Evolutionary conservation across 2,329 filamentous ascomycete genomes (phyloP), one percentile per base, ranked within the genome.

Genomic region (Myriangium duriaei): DNA sequence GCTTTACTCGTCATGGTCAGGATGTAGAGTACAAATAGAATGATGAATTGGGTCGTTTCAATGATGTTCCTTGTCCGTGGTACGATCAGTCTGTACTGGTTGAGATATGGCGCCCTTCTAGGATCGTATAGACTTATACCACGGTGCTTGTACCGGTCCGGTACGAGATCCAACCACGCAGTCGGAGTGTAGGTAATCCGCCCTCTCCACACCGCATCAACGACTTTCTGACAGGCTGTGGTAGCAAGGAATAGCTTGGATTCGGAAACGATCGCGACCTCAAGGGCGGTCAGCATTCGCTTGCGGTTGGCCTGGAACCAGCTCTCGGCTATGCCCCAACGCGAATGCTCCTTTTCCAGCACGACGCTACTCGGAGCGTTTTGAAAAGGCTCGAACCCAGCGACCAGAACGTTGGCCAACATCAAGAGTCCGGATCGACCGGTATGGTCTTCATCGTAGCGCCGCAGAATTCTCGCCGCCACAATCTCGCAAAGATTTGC

Each of bases 321-420:
- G 30, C 53, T 44, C 40, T 51, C 54, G 26, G 63, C 58, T 3
- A 65, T 57, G 2, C 64, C 58, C 56, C 65, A 69, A 42, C 58
- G 57, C 31, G 53, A 56, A 12, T 55, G 52, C 12, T 69, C 64
- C 18, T 71, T 74, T 47, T 80, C 68, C 11, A 67, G 63, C 24
- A 73, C 67, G 29, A 87, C 69, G 39, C 80, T 70, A 1, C 68
- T 61, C 0, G 84, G 84, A 0, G 82, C 82, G 47, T 83, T 83
- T 58, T 91, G 83, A 49, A 91, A 91, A 1, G 84, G 83, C 50
- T 86, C 79, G 50, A 92, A 91, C 11, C 81, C 81, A 11, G 82
- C 81, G 11, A 92, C 80, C 13, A 91, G 71, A 19, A 91, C 79
- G 48, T 87, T 81, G 4, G 83, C 76, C 4, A 91, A 67, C 14